Evolutionary conservation across 352 stramenopile genomes (phyloP), one percentile per base, ranked within the genome.

Genomic region (Pythium insidiosum): DNA sequence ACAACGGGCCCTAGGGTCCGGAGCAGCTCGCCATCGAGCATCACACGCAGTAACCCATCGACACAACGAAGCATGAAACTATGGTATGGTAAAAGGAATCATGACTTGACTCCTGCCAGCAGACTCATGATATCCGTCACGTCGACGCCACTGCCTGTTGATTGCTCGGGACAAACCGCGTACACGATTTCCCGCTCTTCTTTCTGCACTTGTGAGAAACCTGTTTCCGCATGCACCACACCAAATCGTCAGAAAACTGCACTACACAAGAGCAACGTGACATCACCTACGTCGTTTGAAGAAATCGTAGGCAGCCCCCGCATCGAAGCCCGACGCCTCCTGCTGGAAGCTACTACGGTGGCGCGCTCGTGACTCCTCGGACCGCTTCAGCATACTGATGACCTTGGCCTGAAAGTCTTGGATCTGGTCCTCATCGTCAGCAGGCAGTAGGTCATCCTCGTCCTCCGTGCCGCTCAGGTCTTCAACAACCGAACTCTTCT

Each of bases 201-300:
- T n/a, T n/a, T n/a, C 24, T 65, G 55, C 33, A 53, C 34, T 44
- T 42, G 50, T 20, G 50, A 34, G 20, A 67, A 67, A 25, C 58
- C 58, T 67, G n/a, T n/a, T n/a, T n/a, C n/a, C n/a, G n/a, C n/a
- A n/a, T 10, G 15, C 20, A 40, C 4, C 5, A 6, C 19, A 7
- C 18, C 19, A 11, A 19, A 34, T 21, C 25, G n/a, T n/a, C n/a
- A n/a, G n/a, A n/a, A n/a, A n/a, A n/a, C n/a, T n/a, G n/a, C n/a
- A n/a, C n/a, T n/a, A n/a, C n/a, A n/a, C n/a, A n/a, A n/a, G n/a
- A n/a, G n/a, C n/a, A n/a, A n/a, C n/a, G n/a, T n/a, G n/a, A n/a
- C n/a, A n/a, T n/a, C n/a, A 81, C 73, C 36, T 76, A 84, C 70
- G 73, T 42, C 45, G 61, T 38, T 87, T 87, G 63, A 87, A 69